Conservation (phyloP, 805 yeast genomes). For the Kuraishia piskuri region DNA sequence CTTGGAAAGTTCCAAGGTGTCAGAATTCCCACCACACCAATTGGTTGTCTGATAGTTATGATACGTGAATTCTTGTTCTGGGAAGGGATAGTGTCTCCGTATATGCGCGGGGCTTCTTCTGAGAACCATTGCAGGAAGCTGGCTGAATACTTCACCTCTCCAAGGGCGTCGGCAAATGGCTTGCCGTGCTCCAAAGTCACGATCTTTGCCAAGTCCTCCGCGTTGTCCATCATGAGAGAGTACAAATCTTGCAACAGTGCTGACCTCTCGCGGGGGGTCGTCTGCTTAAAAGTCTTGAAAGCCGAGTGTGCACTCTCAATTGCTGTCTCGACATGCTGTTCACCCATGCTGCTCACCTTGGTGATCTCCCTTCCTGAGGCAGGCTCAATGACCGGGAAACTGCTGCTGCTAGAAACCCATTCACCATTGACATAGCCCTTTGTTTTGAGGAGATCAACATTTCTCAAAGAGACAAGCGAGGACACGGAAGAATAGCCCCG, state of each 20-base stretch:
- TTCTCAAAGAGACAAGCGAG: constrained; percentile 10
- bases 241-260: constrained; percentile 43
- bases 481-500: not conserved
- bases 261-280: constrained; percentile 50
- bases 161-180: constrained; percentile 57
- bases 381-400: constrained; percentile 72
- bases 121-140: constrained; percentile 87
- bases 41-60: constrained; percentile 59
- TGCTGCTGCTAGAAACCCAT: constrained; percentile 45
- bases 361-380: constrained; percentile 49
- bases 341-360: constrained; percentile 42
- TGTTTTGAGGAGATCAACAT: constrained; percentile 41
- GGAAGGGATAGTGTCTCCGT: constrained; percentile 59
- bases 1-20: constrained; percentile 85
- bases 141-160: constrained; percentile 61
- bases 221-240: constrained; percentile 44
- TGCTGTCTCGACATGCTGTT: constrained; percentile 43
- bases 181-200: constrained; percentile 74
- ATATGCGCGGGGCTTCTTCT: constrained; percentile 66
- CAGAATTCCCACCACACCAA: constrained; percentile 72
- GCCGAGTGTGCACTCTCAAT: constrained; percentile 46
- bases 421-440: constrained; percentile 60
- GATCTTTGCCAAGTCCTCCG: constrained; percentile 56
- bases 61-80: constrained; percentile 39
- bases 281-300: constrained; percentile 40